Conservation (phyloP, 2,329 filamentous ascomycete species). For the Scedosporium dehoogii region DNA sequence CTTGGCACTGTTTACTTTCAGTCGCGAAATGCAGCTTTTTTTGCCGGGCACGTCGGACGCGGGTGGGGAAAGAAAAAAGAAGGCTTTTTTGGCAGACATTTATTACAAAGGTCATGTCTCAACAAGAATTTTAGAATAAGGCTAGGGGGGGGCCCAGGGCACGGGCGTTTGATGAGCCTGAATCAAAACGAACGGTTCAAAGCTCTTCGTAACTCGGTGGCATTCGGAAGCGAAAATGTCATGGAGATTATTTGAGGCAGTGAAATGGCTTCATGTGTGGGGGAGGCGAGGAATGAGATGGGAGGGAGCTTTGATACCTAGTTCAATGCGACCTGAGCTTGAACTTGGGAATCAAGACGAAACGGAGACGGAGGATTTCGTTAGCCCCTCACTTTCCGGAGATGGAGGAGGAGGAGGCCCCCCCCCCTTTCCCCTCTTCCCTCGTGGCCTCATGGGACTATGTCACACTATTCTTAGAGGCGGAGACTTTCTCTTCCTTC, state of each 20-base stretch:
- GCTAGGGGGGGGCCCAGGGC: neutral
- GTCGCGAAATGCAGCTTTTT: neutral
- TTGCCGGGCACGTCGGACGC: no score
- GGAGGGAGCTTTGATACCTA: neutral
- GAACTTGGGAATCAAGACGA: neutral
- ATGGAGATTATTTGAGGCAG: neutral
- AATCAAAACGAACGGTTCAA: conserved; percentile 1
- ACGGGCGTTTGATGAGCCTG: neutral
- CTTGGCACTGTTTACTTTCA: conserved; percentile 2
- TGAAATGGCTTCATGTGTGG: neutral
- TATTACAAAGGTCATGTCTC: neutral
- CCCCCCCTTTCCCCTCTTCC: neutral
- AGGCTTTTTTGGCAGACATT: neutral
- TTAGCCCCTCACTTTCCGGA: neutral
- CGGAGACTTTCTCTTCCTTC: neutral
- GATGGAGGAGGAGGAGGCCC: neutral
- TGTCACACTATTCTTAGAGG: neutral
- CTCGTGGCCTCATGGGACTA: neutral
- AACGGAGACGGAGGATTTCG: neutral
- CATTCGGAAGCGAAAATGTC: no score
- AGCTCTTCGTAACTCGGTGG: neutral
- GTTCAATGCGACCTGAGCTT: neutral
- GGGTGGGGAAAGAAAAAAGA: neutral
- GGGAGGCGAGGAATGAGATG: neutral
- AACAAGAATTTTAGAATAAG: neutral